Conservation (phyloP, 176 grass and related monocot species). For the Lolium perenne region DNA sequence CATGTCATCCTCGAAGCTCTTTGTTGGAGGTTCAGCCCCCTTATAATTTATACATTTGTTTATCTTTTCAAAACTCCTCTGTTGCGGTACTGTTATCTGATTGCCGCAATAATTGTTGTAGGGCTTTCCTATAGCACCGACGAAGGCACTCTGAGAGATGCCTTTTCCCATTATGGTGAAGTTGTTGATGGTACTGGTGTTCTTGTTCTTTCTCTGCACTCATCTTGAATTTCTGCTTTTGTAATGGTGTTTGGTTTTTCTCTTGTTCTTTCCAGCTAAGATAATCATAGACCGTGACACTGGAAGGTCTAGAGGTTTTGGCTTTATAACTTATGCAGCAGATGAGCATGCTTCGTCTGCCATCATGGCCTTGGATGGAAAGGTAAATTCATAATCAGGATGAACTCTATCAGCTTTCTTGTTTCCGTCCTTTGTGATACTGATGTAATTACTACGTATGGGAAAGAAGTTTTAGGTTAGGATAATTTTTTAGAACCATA, state of each 20-base stretch:
- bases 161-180: conserved; percentile 77
- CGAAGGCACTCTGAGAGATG: conserved; percentile 60
- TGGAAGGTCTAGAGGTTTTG: conserved; percentile 97
- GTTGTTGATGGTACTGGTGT: conserved; percentile 64
- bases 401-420: neutral
- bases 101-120: conserved; percentile 23
- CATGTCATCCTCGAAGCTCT: conserved; percentile 97
- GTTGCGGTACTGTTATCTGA: conserved; percentile 20
- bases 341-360: conserved; percentile 81
- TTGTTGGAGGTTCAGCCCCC: conserved; percentile 67
- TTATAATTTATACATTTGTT: conserved; percentile 20
- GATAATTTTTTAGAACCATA: neutral
- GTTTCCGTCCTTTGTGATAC: neutral
- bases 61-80: neutral
- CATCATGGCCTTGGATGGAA: conserved; percentile 83
- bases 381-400: conserved; percentile 46
- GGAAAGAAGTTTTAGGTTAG: neutral
- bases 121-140: conserved; percentile 79
- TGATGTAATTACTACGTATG: neutral
- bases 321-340: conserved; percentile 83
- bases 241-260: neutral
- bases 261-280: conserved; percentile 63
- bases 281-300: conserved; percentile 79
- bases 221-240: neutral
- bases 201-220: neutral